Evolutionary conservation across 441 rosid genomes (phyloP).

Genomic region (Euphorbia corollata): DNA sequence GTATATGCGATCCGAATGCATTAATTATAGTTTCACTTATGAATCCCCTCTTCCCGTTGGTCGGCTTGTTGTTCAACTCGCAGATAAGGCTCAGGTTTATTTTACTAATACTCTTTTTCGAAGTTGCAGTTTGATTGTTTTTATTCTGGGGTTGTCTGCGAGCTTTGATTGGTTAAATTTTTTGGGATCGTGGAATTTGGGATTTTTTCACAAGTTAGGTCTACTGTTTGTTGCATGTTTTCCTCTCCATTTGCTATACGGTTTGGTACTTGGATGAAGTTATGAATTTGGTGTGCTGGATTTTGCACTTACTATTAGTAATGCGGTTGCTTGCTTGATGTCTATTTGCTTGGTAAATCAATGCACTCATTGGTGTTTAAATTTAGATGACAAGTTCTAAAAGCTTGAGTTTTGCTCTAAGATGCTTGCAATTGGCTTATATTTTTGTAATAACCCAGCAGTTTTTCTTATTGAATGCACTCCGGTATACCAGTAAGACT

Average conservation of each 20-base stretch:
- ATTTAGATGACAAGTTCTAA: background rate
- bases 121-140: background rate
- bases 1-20: constrained; percentile 88
- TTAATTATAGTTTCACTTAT: constrained; percentile 72
- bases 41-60: constrained; percentile 95
- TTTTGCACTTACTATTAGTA: background rate
- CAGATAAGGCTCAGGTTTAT: constrained; percentile 93
- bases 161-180: background rate
- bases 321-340: background rate
- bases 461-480: background rate
- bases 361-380: background rate
- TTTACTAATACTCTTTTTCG: constrained; percentile 1
- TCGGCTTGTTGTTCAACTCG: constrained; percentile 89
- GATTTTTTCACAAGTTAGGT: background rate
- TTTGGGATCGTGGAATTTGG: constrained; percentile 6
- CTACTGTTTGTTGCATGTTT: background rate
- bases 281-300: background rate
- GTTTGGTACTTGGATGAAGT: background rate
- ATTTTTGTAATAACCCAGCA: background rate
- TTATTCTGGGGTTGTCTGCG: background rate
- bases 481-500: background rate
- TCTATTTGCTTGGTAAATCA: background rate
- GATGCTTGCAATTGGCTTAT: background rate
- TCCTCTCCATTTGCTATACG: background rate
- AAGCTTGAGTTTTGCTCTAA: background rate